Base-by-base conservation (phyloP, 768 basidiomycete species). In the Hygrocybe coccinea region DNA sequence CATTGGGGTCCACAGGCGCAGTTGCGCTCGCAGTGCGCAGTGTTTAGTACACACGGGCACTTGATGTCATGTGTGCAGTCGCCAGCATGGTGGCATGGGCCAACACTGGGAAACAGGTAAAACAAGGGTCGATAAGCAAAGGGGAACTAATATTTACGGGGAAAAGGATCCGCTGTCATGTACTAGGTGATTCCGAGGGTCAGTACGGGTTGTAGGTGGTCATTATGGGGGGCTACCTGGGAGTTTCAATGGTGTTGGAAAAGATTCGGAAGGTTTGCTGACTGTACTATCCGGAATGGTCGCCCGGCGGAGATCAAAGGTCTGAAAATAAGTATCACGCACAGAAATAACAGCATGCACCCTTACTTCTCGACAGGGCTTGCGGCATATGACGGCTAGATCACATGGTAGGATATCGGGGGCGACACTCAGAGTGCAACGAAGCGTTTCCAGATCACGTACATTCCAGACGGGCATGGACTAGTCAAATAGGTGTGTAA, bases 361-460 rank as follows among this genome's bases (percentile, higher is more conserved):
- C 46, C 19, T 35, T 53, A 85, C 86, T 72, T 88, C 82, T 25
- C 67, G 66, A 64, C 87, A 89, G 5, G 84, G 79, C 57, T 80
- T 83, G 9, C 72, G 71, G 64, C 80, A 80, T 14, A 87, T 67
- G 1, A 71, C 63, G 15, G 83, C 79, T 11, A 87, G 66, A 45
- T 82, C 76, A 58, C 86, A 87, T 0, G 84, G 73, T 0, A 70
- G 64, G 3, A 70, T 63, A 45, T 83, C 76, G 6, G 79, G 78
- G 0, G 72, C 68, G 21, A 79, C 64, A 14, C 75, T 67, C 9
- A 81, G 66, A 5, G 81, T 62, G 2, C 65, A 67, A 19, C 59
- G 64, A 2, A 86, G 62, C 0, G 68, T 58, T 35, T 78, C 72
- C 3, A 71, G 52, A 5, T 82, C 79, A 0, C 62, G 47, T 17